Conservation (phyloP, 2,329 filamentous ascomycete genomes). For the Pestalotiopsis fici region DNA sequence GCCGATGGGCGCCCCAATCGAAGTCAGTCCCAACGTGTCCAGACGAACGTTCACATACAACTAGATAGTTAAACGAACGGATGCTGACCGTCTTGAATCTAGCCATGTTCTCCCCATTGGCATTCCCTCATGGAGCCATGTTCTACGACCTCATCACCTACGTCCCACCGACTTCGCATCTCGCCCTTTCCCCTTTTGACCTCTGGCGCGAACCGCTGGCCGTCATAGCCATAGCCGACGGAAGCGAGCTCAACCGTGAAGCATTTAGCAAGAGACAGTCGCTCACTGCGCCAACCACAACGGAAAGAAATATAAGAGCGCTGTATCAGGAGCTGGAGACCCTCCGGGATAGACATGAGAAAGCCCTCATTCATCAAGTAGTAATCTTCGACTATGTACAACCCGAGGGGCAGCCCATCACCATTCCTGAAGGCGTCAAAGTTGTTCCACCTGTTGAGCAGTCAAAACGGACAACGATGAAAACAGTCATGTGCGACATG, state of each 20-base stretch:
- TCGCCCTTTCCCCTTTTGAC: constrained; percentile 85
- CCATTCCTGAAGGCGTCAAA: constrained; percentile 67
- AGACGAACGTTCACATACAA: neutral
- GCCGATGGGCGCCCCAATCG: constrained; percentile 82
- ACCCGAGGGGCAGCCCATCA: constrained; percentile 47
- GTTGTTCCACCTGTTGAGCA: constrained; percentile 68
- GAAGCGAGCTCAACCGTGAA: constrained; percentile 62
- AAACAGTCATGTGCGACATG: constrained; percentile 78
- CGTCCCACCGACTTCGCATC: constrained; percentile 75
- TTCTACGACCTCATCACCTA: constrained; percentile 87
- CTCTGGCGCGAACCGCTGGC: constrained; percentile 82
- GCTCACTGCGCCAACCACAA: constrained; percentile 48
- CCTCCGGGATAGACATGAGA: constrained; percentile 71
- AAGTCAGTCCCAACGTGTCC: constrained; percentile 57
- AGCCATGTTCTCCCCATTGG: constrained; percentile 94
- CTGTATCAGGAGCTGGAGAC: constrained; percentile 70
- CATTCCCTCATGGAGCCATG: constrained; percentile 82
- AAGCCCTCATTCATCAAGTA: constrained; percentile 75
- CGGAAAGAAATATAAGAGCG: constrained; percentile 58
- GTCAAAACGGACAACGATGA: constrained; percentile 77
- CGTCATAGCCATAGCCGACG: constrained; percentile 84
- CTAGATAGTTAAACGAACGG: neutral
- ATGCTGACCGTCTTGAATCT: constrained; percentile 21
- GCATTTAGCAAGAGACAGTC: constrained; percentile 57
- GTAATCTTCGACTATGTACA: constrained; percentile 75